Base-by-base conservation (phyloP, 345 rosid species). In the Acer campestre region DNA sequence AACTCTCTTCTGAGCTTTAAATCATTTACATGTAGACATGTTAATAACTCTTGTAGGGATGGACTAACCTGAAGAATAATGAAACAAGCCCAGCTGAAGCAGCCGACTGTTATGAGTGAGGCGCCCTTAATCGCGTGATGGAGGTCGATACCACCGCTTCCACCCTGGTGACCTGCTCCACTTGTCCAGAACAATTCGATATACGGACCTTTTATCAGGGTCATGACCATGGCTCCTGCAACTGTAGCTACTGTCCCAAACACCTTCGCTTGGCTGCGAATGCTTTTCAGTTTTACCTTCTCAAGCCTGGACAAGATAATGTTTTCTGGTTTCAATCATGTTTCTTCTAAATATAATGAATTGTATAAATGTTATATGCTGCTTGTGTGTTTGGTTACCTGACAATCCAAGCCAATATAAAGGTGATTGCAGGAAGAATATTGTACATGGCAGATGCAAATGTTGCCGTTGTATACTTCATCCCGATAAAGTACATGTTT, bases 141-240 rank as follows among this genome's bases (percentile, higher is more conserved):
- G 66, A 85, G 73, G 71, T 79, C 83, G 0, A 84, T 84, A 7
- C 85, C 97, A 8, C 78, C 79, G 7, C 89, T 80, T 42, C 72
- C 83, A 1, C 75, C 71, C 69, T 77, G 85, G 8, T 78, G 84
- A 74, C 73, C 65, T 35, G 59, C 70, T 72, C 84, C 93, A 79
- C 70, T 82, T 14, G 92, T 85, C 93, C 94, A 86, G 55, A 91
- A 58, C 46, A 90, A 78, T 9, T 90, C 85, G 0, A 96, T 23
- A 13, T 76, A 35, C 0, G 94, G 94, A 0, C 99, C 99, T 84
- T 88, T 91, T 9, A 90, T 31, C 62, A 91, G 62, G 3, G 99
- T 95, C 99, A 95, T 92, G 46, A 87, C 84, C 98, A 93, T 95
- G 27, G 99, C 97, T 82, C 98, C 99, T 3, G 82, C 91, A 16